Evolutionary conservation across 78 protist species (phyloP).

Genomic region (Chrysochromulina tobinii): DNA sequence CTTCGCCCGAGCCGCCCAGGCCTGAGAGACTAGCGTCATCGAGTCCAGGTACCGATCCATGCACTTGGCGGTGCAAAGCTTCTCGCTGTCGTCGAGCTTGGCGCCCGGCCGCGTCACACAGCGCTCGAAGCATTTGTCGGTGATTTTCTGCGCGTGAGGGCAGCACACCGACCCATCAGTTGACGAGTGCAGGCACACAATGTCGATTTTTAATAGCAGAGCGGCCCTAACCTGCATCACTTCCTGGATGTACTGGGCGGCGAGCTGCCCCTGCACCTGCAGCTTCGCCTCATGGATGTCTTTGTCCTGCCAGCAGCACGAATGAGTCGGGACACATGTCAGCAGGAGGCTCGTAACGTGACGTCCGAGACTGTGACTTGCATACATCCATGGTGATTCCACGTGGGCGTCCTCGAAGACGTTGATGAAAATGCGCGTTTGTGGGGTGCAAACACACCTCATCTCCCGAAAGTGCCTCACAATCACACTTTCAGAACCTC

Average conservation of each 20-base stretch:
- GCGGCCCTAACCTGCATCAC: neutral
- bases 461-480: too few species aligned
- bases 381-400: too few species aligned
- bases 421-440: too few species aligned
- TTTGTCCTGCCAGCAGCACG: too few species aligned
- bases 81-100: conserved; percentile 11
- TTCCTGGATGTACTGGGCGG: conserved; percentile 9
- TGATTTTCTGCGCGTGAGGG: neutral
- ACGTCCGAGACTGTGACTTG: too few species aligned
- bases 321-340: too few species aligned
- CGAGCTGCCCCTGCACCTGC: conserved; percentile 20
- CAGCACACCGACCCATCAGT: neutral
- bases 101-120: conserved; percentile 3
- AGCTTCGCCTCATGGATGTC: neutral
- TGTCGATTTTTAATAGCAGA: neutral
- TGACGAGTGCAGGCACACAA: too few species aligned
- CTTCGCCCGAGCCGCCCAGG: neutral
- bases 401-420: too few species aligned
- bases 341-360: too few species aligned
- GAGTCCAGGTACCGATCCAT: conserved; percentile 24
- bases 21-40: neutral
- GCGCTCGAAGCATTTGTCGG: neutral
- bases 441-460: too few species aligned
- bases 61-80: conserved; percentile 7
- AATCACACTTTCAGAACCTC: too few species aligned